Percentiles rank a stretch among this genome's conserved stretches.
Evolutionary conservation across 2,329 filamentous ascomycete genomes (phyloP).

Genomic region (Capronia coronata): DNA sequence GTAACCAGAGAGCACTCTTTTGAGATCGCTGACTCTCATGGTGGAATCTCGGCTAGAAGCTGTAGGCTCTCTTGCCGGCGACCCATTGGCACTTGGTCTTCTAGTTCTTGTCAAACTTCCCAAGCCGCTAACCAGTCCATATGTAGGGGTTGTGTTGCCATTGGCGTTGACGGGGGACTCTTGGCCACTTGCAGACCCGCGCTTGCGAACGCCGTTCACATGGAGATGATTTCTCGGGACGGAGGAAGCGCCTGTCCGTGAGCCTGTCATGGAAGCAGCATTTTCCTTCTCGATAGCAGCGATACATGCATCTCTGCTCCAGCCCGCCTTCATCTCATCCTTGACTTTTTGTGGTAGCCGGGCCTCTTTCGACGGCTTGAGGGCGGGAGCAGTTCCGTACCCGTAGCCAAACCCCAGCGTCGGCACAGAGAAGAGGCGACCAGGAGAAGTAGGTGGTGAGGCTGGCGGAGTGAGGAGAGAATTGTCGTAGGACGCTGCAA

Average conservation of each 20-base stretch:
- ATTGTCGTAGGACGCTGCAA: constrained; percentile 64
- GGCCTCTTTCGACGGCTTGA: constrained; percentile 36
- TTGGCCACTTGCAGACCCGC: constrained; percentile 19
- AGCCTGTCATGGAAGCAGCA: constrained; percentile 68
- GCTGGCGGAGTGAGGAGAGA: constrained; percentile 57
- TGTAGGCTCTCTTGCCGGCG: constrained; percentile 31
- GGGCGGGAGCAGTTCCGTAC: constrained; percentile 33
- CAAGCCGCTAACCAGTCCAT: constrained; percentile 26
- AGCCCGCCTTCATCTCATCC: constrained; percentile 71
- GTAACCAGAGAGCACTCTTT: constrained; percentile 42
- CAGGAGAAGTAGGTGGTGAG: constrained; percentile 65
- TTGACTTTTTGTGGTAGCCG: constrained; percentile 61
- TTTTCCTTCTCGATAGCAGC: constrained; percentile 59
- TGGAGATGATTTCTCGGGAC: constrained; percentile 27
- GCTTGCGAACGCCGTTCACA: constrained; percentile 22
- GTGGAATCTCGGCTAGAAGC: constrained; percentile 41
- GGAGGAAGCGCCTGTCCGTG: constrained; percentile 51
- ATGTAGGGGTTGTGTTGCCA: constrained; percentile 20
- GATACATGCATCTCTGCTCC: constrained; percentile 70
- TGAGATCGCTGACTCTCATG: constrained; percentile 44
- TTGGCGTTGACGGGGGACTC: constrained; percentile 27
- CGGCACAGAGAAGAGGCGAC: constrained; percentile 57
- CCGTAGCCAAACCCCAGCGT: constrained; percentile 49
- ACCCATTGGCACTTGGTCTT: constrained; percentile 35
- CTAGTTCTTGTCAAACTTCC: constrained; percentile 32